These are phyloP conservation scores for Beauveria asiatica DNA, from an alignment of 2,329 filamentous ascomycete species.

Conservation along the genomic window DNA sequence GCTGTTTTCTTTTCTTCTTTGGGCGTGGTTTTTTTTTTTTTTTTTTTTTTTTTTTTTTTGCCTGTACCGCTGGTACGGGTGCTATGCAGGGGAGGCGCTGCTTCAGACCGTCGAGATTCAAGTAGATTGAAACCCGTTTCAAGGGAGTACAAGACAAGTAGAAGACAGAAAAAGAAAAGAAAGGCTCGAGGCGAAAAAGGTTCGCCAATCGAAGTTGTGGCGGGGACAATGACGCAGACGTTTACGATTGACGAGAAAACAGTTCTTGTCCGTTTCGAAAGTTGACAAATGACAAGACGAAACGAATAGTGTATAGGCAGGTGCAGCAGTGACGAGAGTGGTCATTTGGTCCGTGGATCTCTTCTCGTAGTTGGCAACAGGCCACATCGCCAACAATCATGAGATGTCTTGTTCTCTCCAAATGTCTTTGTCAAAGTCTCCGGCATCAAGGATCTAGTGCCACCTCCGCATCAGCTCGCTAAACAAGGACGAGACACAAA, in stretches of 20 bases:
- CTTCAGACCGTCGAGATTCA: background rate
- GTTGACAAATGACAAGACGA: background rate
- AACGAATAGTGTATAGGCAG: background rate
- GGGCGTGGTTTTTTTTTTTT: no score
- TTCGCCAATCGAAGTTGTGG: background rate
- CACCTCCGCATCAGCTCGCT: background rate
- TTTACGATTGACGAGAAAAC: background rate
- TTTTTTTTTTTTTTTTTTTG: no score
- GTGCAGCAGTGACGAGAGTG: background rate
- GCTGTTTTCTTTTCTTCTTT: no score
- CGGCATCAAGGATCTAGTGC: background rate
- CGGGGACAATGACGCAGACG: background rate
- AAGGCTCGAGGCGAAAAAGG: background rate
- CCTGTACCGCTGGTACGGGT: background rate
- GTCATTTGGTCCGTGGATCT: background rate
- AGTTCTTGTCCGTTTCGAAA: background rate
- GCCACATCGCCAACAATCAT: no score
- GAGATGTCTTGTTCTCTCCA: no score
- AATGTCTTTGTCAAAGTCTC: no score
- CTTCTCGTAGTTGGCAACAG: no score
- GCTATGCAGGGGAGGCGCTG: no score
- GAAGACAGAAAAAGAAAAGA: background rate
- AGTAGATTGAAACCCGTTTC: conserved; percentile 2
- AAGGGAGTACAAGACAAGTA: background rate
- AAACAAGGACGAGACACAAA: no score